Evolutionary conservation across 2,329 filamentous ascomycete species (phyloP), one percentile per base, ranked within the genome.

Genomic region (Fusarium pseudonygamai): DNA sequence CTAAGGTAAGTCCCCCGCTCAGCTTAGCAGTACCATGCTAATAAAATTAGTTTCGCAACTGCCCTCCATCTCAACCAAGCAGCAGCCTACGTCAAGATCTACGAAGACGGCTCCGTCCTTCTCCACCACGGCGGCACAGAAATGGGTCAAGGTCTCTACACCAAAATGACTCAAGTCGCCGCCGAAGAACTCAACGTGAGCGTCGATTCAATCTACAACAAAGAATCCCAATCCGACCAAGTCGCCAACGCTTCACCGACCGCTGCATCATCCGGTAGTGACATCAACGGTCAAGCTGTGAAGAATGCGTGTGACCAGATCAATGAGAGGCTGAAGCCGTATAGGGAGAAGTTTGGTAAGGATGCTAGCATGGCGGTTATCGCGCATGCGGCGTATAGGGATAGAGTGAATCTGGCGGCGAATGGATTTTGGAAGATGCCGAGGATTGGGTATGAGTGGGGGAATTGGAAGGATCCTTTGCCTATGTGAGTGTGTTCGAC

Each of bases 391-490:
- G 69, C 69, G 9, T 72, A 72, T 24, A 49, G 67, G 13, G 93
- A 96, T 80, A 92, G 95, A 46, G 93, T 97, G 71, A 97, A 97
- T 79, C 89, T 97, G 16, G 94, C 92, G 32, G 95, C 95, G 6
- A 94, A 97, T 74, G 95, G 95, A 2, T 96, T 95, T 84, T 97
- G 97, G 87, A 94, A 93, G 79, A 97, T 95, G 0, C 95, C 95
- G 0, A 93, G 97, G 72, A 97, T 97, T 73, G 95, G 95, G 7
- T 97, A 97, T 78, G 89, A 91, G 4, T 97, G 95, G 95, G 94
- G 92, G 26, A 90, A 91, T 64, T 97, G 97, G 83, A 22, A 92
- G 94, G 82, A 96, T 97, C 94, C 97, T 93, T 86, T 97, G 93
- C 85, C 97, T 2, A 60, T 60, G 58, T 53, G 28, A 39, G 57